These are phyloP conservation scores for Cubamyces sp. DNA, from an alignment of 768 basidiomycete genomes.

Conservation along the genomic window DNA sequence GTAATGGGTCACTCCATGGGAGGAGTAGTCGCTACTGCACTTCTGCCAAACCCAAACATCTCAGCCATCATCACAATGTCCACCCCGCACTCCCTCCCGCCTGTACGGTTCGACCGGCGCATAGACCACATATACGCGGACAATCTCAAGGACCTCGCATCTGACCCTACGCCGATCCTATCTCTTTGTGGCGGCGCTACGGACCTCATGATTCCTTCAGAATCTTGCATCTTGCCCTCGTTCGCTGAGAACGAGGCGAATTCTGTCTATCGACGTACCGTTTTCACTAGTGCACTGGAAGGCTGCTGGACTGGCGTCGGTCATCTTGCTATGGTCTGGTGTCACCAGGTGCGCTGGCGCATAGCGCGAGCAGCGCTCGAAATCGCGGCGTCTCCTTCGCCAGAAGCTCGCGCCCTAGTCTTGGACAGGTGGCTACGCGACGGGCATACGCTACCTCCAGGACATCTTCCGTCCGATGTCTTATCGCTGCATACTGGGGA, in stretches of 20 bases:
- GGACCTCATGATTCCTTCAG: slow-evolving; percentile 91
- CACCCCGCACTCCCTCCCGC: slow-evolving; percentile 87
- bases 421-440: slow-evolving; percentile 75
- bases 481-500: slow-evolving; percentile 11
- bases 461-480: not conserved
- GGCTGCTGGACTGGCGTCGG: slow-evolving; percentile 96
- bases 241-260: slow-evolving; percentile 1
- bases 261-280: slow-evolving; percentile 52
- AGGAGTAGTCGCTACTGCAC: slow-evolving; percentile 83
- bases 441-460: slow-evolving; percentile 51
- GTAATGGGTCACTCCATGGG: slow-evolving; percentile 98
- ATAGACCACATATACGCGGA: slow-evolving; percentile 74
- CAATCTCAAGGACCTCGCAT: slow-evolving; percentile 45
- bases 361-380: slow-evolving; percentile 82
- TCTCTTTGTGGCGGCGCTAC: slow-evolving; percentile 92
- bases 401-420: slow-evolving; percentile 38
- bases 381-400: slow-evolving; percentile 44
- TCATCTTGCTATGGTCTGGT: slow-evolving; percentile 98
- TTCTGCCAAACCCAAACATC: slow-evolving; percentile 69
- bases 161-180: slow-evolving; percentile 64
- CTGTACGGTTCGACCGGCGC: slow-evolving; percentile 82
- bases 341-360: slow-evolving; percentile 93
- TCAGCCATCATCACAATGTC: slow-evolving; percentile 94
- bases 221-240: slow-evolving; percentile 71
- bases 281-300: slow-evolving; percentile 87